Evolutionary conservation across 2,329 filamentous ascomycete genomes (phyloP), one percentile per base, ranked within the genome.

Genomic region (Monilinia vaccinii-corymbosi): DNA sequence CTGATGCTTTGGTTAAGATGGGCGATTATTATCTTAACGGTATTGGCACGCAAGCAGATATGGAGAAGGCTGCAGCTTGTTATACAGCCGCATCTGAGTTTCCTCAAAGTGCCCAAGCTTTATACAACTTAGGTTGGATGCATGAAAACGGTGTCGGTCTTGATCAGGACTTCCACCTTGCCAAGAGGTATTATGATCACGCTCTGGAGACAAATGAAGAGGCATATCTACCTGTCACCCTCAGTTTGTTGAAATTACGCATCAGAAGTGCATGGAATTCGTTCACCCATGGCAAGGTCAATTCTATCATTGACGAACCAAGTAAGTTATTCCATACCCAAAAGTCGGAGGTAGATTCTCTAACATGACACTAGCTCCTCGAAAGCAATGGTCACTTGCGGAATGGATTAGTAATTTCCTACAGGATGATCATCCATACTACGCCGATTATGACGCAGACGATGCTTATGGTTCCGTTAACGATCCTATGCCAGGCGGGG

Each of bases 71-170:
- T 7, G 91, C 92, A 0, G 86, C 88, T 48, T 99, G 94, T 76
- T 99, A 99, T 69, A 87, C 89, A 57, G 89, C 90, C 4, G 94
- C 94, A 1, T 92, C 92, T 0, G 94, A 99, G 71, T 91, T 89
- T 62, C 86, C 93, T 67, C 88, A 91, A 70, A 96, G 91, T 67
- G 94, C 93, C 2, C 95, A 99, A 74, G 94, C 95, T 16, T 84
- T 97, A 60, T 99, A 91, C 83, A 97, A 99, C 69, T 79, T 99
- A 16, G 95, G 94, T 6, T 99, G 94, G 94, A 97, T 99, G 93
- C 91, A 99, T 70, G 94, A 99, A 75, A 97, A 97, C 70, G 94
- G 94, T 9, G 80, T 97, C 53, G 91, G 92, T 2, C 82, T 97
- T 23, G 87, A 89, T 58, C 94, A 99, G 72, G 94, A 99, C 71